Base-by-base conservation (phyloP, 1,284 basidiomycete genomes). In the Xerocomus minutiporus region DNA sequence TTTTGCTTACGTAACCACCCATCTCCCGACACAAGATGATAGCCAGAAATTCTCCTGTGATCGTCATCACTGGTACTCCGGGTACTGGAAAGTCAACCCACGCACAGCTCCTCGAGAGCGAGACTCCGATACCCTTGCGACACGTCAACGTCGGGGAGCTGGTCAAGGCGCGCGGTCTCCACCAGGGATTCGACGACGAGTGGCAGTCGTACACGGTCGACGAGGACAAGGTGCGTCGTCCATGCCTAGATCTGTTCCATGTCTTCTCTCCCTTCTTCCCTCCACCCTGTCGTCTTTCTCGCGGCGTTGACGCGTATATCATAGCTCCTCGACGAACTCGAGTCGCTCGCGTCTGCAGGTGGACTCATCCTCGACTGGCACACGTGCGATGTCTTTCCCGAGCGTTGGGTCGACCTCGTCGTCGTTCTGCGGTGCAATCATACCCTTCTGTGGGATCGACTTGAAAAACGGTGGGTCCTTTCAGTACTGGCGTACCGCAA, bases 301-400 rank as follows among this genome's bases (percentile, higher is more conserved):
- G 7, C 15, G n/a, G 8, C 6, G 28, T 47, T 34, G 17, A 55
- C 35, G 17, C 15, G 15, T 39, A 8, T 12, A 42, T 9, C 61
- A 13, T 25, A 94, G 88, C 73, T 97, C 31, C 73, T 97, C 36
- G 95, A 97, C 67, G 88, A 93, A 67, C 76, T 97, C 34, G 93
- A 97, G 71, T 83, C 86, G 0, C 62, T 84, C 47, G 80, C 80
- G 1, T 71, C 76, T 0, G 71, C 71, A 38, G 88, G 90, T 48
- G 94, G 94, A 11, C 76, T 97, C 61, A 86, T 99, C 51, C 81
- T 99, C 28, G 97, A 99, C 70, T 98, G 97, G 91, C 97, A 99
- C 70, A 93, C 93, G 31, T 97, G 93, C 66, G 92, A 95, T 55
- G 73, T 88, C 35, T 99, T 95, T 63, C 97, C 97, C 0, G 94